Evolutionary conservation across 192 early-diverging fungal species (phyloP).

Genomic region (Phlyctochytrium arcticum): DNA sequence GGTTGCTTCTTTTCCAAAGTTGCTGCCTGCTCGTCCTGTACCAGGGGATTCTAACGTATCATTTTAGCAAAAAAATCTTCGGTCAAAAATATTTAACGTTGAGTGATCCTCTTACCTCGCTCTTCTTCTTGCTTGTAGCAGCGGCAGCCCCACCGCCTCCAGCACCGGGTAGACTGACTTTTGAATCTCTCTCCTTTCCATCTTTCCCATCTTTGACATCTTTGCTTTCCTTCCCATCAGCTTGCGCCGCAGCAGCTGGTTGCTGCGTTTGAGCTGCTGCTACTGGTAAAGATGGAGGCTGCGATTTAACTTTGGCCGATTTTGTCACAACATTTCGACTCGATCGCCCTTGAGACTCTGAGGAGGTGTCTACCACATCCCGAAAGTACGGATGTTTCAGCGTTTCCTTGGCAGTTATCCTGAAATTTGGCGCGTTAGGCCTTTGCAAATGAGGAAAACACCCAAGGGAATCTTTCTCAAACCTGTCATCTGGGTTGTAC

Average conservation of each 20-base stretch:
- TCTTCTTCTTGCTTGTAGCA: no score
- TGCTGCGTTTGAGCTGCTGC: not conserved
- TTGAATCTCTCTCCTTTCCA: not conserved
- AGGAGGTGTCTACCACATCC: slow-evolving; percentile 17
- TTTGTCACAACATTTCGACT: not conserved
- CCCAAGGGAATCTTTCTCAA: not conserved
- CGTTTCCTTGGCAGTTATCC: slow-evolving; percentile 45
- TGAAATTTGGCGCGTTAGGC: not conserved
- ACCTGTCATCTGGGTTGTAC: slow-evolving; percentile 49
- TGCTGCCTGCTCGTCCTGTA: no score
- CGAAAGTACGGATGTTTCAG: slow-evolving; percentile 43
- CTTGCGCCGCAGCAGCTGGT: not conserved
- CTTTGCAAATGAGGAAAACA: not conserved
- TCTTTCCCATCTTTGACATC: not conserved
- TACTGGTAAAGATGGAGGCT: not conserved
- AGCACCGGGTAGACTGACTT: no score
- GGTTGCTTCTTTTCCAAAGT: no score
- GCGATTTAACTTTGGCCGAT: not conserved
- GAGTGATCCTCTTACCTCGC: no score
- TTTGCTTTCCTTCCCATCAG: not conserved
- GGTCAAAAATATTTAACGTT: no score
- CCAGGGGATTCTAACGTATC: no score
- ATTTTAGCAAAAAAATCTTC: no score
- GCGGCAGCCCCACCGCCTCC: not conserved
- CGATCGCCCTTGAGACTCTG: not conserved